Evolutionary conservation across 129 eudicot genomes (phyloP), one percentile per base, ranked within the genome.

Genomic region (Erigeron canadensis): DNA sequence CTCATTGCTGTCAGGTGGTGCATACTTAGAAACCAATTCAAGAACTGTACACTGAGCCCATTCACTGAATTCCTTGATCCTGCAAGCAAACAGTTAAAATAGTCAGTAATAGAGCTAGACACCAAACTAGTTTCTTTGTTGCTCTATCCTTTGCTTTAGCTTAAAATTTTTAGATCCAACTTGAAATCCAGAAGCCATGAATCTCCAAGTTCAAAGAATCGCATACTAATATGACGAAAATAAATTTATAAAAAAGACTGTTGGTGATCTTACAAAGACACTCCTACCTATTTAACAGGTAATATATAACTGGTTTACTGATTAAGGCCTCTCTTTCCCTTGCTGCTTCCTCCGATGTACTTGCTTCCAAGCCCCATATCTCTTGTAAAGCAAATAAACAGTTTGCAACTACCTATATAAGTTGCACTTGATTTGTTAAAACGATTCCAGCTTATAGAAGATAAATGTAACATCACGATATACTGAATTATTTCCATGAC

Each of bases 31-130:
- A 21, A 94, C 93, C 84, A 94, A 77, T 65, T 94, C 98, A 79
- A 94, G 89, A 73, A 94, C 95, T 71, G 79, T 87, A 77, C 98
- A 94, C 63, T 94, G 98, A 45, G 97, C 95, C 98, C 98, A 94
- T 86, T 94, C 98, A 79, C 86, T 90, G 79, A 94, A 94, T 74
- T 89, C 93, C 79, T 84, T 94, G 67, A 94, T 89, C 90, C 97
- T 94, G 92, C 79, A 87, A 53, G 48, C 19, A 67, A 62, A 51
- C 37, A 63, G 28, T 39, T 16, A 28, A 45, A 16, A 62, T 39
- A 61, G 19, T 7, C 58, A 48, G 51, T 13, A 51, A 63, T 7
- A 17, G 7, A 48, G 7, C 18, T 18, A 70, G 7, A 40, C 10
- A 37, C 10, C 8, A 37, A 37, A 34, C 7, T 17, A 53, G 17